Evolutionary conservation across 805 yeast genomes (phyloP), one percentile per base, ranked within the genome.

Genomic region (Lipomyces anomalus): DNA sequence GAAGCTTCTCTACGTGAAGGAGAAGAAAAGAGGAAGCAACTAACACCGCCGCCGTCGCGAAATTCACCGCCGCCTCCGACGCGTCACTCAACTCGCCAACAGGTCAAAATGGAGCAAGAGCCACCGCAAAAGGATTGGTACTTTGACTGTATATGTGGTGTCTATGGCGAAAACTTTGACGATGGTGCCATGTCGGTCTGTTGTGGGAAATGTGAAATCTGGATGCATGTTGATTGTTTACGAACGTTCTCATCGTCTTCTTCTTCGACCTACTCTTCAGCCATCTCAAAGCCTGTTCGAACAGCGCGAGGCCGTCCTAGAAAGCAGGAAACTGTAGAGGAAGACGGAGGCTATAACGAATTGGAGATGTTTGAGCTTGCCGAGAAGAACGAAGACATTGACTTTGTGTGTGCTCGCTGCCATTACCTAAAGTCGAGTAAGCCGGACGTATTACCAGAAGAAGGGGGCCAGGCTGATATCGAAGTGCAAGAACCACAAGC

Each of bases 111-210:
- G 16, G 26, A 4, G 7, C 21, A 7, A 39, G 22, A 28, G 11
- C 11, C 11, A 17, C 20, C 37, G 11, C 30, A 9, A 42, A 51
- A 42, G 4, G 48, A 46, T 16, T 69, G 72, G 73, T 53, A 58
- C 32, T 69, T 69, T 49, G 72, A 69, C 44, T 69, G 73, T 43
- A 13, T 40, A 7, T 69, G 73, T 47, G 73, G 72, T 5, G 53
- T 61, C 6, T 57, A 60, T 41, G 67, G 68, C 16, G 55, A 57
- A 16, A 66, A 69, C 52, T 65, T 57, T 47, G 73, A 69, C 43
- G 73, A 69, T 48, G 72, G 70, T 1, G 48, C 48, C 22, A 53
- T 56, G 38, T 61, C 64, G 50, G 63, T 68, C 17, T 62, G 60
- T 37, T 69, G 73, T 48, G 67, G 59, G 4, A 61, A 60, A 37